Conservation (phyloP, 2,329 filamentous ascomycete species). For the Scedosporium dehoogii region DNA sequence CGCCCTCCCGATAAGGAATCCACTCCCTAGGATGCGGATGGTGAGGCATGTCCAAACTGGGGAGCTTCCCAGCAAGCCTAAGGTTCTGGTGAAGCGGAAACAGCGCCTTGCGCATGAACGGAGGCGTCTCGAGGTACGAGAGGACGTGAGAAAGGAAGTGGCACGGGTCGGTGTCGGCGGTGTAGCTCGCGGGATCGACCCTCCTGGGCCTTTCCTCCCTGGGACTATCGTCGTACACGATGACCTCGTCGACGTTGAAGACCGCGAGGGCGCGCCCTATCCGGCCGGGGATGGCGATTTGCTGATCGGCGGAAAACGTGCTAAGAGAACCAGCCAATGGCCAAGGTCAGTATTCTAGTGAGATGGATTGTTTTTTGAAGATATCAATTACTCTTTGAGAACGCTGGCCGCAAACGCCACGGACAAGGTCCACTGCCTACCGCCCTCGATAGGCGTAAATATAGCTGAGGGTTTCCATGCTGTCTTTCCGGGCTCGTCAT, state of each 20-base stretch:
- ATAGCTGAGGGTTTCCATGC: constrained; percentile 57
- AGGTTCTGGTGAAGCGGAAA: constrained; percentile 76
- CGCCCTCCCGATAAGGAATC: constrained; percentile 71
- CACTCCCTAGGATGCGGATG: constrained; percentile 69
- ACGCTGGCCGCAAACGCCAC: constrained; percentile 72
- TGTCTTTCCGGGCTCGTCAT: constrained; percentile 30
- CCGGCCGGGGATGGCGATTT: constrained; percentile 61
- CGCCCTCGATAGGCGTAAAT: constrained; percentile 52
- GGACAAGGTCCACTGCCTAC: constrained; percentile 64
- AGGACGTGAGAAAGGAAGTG: constrained; percentile 74
- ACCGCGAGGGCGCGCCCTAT: constrained; percentile 74
- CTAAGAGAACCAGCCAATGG: constrained; percentile 27
- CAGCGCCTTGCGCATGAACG: constrained; percentile 65
- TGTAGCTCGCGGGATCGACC: constrained; percentile 45
- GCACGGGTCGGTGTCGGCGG: constrained; percentile 63
- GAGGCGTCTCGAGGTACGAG: constrained; percentile 74
- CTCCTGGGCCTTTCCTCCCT: constrained; percentile 31
- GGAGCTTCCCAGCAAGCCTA: constrained; percentile 60
- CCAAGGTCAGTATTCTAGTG: background rate
- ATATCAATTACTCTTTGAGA: constrained; percentile 52
- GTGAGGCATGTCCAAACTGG: constrained; percentile 76
- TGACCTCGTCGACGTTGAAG: constrained; percentile 75
- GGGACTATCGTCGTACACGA: constrained; percentile 67
- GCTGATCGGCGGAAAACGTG: constrained; percentile 63
- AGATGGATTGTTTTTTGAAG: too few species aligned